Percentiles rank a stretch among this genome's conserved stretches.
Evolutionary conservation across 2,329 filamentous ascomycete species (phyloP).

Genomic region (Colletotrichum ledebouriae): DNA sequence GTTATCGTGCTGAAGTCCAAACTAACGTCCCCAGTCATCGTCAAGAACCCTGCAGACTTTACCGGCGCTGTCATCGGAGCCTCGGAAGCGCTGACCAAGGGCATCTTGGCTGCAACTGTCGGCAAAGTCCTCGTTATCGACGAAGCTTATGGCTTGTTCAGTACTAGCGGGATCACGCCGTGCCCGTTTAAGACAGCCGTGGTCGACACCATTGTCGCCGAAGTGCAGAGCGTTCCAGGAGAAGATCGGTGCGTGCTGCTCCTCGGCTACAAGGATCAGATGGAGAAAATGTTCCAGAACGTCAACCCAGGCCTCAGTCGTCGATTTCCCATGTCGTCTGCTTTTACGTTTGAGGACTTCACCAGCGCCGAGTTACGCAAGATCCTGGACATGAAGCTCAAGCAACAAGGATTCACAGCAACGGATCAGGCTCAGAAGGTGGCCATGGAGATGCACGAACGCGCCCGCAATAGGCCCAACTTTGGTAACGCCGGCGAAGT

Average conservation of each 20-base stretch:
- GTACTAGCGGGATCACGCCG: no score
- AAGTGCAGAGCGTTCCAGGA: conserved; percentile 77
- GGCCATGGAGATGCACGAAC: conserved; percentile 70
- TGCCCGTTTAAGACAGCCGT: conserved; percentile 61
- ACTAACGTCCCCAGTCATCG: neutral
- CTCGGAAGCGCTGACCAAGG: conserved; percentile 80
- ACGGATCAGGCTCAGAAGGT: conserved; percentile 65
- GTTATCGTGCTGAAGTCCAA: no score
- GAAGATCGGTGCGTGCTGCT: conserved; percentile 81
- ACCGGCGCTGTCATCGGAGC: conserved; percentile 72
- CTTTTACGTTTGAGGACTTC: conserved; percentile 80
- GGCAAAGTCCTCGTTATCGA: conserved; percentile 87
- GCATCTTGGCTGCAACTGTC: conserved; percentile 72
- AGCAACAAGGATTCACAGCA: conserved; percentile 64
- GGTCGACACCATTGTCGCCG: conserved; percentile 80
- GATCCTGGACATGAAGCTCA: conserved; percentile 76
- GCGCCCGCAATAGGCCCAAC: conserved; percentile 72
- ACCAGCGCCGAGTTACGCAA: conserved; percentile 65
- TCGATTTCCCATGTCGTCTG: conserved; percentile 73
- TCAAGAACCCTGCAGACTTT: conserved; percentile 81
- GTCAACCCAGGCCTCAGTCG: conserved; percentile 78
- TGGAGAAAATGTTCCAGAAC: conserved; percentile 80
- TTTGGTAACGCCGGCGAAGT: conserved; percentile 83
- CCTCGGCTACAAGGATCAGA: conserved; percentile 77
- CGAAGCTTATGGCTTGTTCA: conserved; percentile 72